Conservation (phyloP, 2,329 filamentous ascomycete genomes). For the Exophiala viscosa region DNA sequence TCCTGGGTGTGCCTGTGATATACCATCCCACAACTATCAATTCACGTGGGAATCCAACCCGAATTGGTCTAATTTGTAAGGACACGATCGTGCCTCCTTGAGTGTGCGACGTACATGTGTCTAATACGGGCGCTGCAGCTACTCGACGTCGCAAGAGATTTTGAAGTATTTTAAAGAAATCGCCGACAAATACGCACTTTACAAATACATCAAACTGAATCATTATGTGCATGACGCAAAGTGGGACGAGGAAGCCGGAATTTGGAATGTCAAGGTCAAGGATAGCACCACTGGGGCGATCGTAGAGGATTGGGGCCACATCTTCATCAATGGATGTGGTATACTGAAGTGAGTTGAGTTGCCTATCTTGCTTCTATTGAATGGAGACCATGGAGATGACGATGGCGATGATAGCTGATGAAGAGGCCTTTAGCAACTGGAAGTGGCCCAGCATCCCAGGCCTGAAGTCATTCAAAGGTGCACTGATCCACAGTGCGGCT, state of each 20-base stretch:
- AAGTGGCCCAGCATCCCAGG: conserved; percentile 53
- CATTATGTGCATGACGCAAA: conserved; percentile 28
- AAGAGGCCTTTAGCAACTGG: conserved; percentile 38
- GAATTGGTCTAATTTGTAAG: conserved; percentile 20
- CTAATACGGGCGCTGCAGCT: conserved; percentile 5
- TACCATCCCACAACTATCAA: conserved; percentile 33
- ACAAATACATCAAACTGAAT: conserved; percentile 27
- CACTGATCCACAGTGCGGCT: conserved; percentile 53
- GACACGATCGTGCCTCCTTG: too few species aligned
- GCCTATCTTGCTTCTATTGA: not conserved
- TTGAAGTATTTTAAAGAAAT: conserved; percentile 29
- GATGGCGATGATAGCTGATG: not conserved
- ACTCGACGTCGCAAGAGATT: conserved; percentile 29
- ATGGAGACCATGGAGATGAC: not conserved
- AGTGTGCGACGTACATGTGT: too few species aligned
- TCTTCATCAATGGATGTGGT: conserved; percentile 33
- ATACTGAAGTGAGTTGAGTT: conserved; percentile 7
- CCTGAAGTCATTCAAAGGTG: conserved; percentile 49
- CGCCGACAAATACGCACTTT: conserved; percentile 26
- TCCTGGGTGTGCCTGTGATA: conserved; percentile 35
- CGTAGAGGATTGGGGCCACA: conserved; percentile 45
- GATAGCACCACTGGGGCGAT: conserved; percentile 47
- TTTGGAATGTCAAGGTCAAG: conserved; percentile 28
- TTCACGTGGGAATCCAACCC: conserved; percentile 35
- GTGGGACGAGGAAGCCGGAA: conserved; percentile 30